Base-by-base conservation (phyloP, 1,139 yeast genomes). In the Yamadazyma triangularis region DNA sequence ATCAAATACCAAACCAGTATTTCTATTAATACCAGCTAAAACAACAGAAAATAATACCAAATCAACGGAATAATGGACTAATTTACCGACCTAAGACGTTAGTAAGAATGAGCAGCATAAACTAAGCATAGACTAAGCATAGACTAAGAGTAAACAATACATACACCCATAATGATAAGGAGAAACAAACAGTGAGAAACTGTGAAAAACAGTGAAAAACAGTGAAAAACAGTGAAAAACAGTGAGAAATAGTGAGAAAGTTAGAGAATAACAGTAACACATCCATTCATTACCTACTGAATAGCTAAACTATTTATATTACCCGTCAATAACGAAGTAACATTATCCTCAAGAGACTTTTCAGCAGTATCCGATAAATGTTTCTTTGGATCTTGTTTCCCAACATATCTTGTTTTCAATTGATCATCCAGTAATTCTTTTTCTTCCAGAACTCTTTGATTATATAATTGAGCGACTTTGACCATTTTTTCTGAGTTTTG, bases 371-470 rank as follows among this genome's bases (percentile, higher is more conserved):
- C 96, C 29, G 84, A 76, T 51, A 93, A 70, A 64, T 93, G 99
- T 64, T 91, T 91, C 77, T 93, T 93, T 29, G 98, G 99, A 58
- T 93, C 98, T 60, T 91, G 96, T 56, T 88, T 89, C 47, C 99
- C 99, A 20, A 93, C 97, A 51, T 89, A 93, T 55, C 98, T 78
- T 8, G 96, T 91, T 59, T 87, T 87, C 49, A 89, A 74, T 56
- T 86, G 94, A 25, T 87, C 96, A 48, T 86, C 94, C 34, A 79
- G 67, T 46, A 91, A 68, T 45, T 87, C 95, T 53, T 83, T 82
- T 56, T 93, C 98, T 60, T 93, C 98, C 48, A 81, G 83, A 29
- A 93, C 93, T 53, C 97, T 75, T 52, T 81, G 82, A 29, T 91
- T 88, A 57, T 93, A 93, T 48, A 80, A 84, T 48, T 83, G 83